phyloP scores from a whole-genome alignment of 495 filamentous ascomycete genomes.

The Podospora sp. region DNA sequence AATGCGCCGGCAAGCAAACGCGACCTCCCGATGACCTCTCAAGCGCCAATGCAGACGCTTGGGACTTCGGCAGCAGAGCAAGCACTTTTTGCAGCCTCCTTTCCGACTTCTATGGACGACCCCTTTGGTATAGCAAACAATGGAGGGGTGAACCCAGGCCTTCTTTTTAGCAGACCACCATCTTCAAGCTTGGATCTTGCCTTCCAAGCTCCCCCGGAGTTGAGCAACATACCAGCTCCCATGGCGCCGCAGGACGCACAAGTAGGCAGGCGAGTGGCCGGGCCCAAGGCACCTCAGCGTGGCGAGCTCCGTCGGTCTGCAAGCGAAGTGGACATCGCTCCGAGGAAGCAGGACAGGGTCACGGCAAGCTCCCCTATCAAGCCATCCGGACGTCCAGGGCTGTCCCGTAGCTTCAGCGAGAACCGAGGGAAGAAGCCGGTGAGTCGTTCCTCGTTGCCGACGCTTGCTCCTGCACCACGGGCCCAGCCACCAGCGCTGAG shows the following conservation, averaged over 20 bases:
- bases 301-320: slow-evolving; percentile 44
- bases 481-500: slow-evolving; percentile 26
- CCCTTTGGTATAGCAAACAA: slow-evolving; percentile 44
- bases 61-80: slow-evolving; percentile 41
- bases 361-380: slow-evolving; percentile 59
- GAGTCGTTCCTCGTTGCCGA: slow-evolving; percentile 37
- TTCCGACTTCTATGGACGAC: slow-evolving; percentile 43
- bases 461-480: slow-evolving; percentile 40
- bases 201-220: slow-evolving; percentile 38
- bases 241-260: slow-evolving; percentile 28
- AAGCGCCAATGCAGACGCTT: slow-evolving; percentile 41
- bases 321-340: slow-evolving; percentile 43
- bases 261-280: slow-evolving; percentile 17
- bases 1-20: slow-evolving; percentile 31
- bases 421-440: slow-evolving; percentile 42
- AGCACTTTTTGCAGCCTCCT: slow-evolving; percentile 44
- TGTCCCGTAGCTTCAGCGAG: slow-evolving; percentile 66
- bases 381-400: slow-evolving; percentile 50
- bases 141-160: slow-evolving; percentile 48
- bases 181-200: slow-evolving; percentile 46
- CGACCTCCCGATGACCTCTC: slow-evolving; percentile 42
- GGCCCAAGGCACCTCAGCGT: slow-evolving; percentile 33
- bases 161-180: slow-evolving; percentile 50
- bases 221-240: slow-evolving; percentile 31
- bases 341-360: slow-evolving; percentile 44